Conservation (phyloP, 768 basidiomycete genomes). For the Collybia sordida region DNA sequence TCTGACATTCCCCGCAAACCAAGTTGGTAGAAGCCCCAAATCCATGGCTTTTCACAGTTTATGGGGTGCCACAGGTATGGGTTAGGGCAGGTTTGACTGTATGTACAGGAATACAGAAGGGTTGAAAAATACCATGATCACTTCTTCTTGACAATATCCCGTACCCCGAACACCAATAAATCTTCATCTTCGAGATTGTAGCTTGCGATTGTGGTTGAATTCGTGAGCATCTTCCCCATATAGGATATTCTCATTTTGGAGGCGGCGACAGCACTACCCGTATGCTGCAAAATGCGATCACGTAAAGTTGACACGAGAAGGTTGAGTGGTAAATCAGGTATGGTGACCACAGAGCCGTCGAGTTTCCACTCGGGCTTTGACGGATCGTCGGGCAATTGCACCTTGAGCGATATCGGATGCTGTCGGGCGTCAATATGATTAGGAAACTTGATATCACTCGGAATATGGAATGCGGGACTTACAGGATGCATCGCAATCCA, state of each 20-base stretch:
- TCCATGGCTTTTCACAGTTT: too few species aligned
- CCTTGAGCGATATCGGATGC: constrained; percentile 83
- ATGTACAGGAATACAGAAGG: neutral
- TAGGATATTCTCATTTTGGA: constrained; percentile 81
- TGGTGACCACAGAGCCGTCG: constrained; percentile 72
- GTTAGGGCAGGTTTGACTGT: too few species aligned
- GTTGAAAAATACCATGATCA: constrained; percentile 20
- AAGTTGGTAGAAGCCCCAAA: too few species aligned
- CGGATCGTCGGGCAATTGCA: constrained; percentile 82
- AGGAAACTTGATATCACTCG: neutral
- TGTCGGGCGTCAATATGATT: constrained; percentile 21
- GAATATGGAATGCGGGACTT: constrained; percentile 22
- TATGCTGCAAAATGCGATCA: constrained; percentile 80
- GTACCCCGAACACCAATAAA: constrained; percentile 70
- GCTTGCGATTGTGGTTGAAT: constrained; percentile 78
- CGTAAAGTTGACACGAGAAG: constrained; percentile 86
- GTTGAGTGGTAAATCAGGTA: constrained; percentile 83
- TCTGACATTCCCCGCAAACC: constrained; percentile 5
- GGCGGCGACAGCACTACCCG: constrained; percentile 78
- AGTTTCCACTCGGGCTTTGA: constrained; percentile 93
- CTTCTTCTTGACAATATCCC: constrained; percentile 63
- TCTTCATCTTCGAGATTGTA: constrained; percentile 95
- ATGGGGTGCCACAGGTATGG: too few species aligned
- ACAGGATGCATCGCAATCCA: constrained; percentile 91
- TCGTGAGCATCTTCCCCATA: constrained; percentile 83